Conservation (phyloP, 192 early-diverging fungal genomes). For the Funneliformis mosseae region DNA sequence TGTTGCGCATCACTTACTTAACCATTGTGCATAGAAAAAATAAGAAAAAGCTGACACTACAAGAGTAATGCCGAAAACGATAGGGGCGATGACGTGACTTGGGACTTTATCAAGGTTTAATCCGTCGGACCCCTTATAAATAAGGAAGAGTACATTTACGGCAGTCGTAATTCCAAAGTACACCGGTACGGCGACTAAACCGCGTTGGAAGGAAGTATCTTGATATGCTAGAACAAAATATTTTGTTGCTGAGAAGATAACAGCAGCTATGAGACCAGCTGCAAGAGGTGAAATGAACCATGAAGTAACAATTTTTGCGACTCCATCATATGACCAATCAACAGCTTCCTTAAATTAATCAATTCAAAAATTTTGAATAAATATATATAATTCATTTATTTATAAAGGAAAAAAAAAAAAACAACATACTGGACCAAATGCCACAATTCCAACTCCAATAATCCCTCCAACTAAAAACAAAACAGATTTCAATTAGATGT, state of each 20-base stretch:
- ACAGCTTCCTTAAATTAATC: constrained; percentile 43
- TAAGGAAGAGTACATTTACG: constrained; percentile 70
- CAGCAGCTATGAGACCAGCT: constrained; percentile 64
- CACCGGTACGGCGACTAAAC: constrained; percentile 67
- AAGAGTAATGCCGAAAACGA: constrained; percentile 61
- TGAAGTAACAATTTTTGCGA: constrained; percentile 34
- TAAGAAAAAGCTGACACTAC: constrained; percentile 56
- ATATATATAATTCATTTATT: too few species aligned
- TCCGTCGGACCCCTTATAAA: constrained; percentile 70
- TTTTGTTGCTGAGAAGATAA: constrained; percentile 69
- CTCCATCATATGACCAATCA: constrained; percentile 53
- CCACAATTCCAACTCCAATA: constrained; percentile 74
- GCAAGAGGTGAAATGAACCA: constrained; percentile 77
- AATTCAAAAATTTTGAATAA: too few species aligned
- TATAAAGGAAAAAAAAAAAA: too few species aligned
- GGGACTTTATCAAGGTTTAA: constrained; percentile 46
- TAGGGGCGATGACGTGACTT: constrained; percentile 57
- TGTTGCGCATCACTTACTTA: constrained; percentile 29
- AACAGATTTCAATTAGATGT: background rate
- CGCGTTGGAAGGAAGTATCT: constrained; percentile 63
- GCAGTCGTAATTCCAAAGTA: constrained; percentile 71
- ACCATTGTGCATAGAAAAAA: constrained; percentile 69
- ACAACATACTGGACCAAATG: constrained; percentile 52
- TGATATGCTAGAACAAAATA: constrained; percentile 58
- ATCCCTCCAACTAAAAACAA: constrained; percentile 77